Conservation (phyloP, 1,284 basidiomycete species). For the Papiliotrema laurentii region DNA sequence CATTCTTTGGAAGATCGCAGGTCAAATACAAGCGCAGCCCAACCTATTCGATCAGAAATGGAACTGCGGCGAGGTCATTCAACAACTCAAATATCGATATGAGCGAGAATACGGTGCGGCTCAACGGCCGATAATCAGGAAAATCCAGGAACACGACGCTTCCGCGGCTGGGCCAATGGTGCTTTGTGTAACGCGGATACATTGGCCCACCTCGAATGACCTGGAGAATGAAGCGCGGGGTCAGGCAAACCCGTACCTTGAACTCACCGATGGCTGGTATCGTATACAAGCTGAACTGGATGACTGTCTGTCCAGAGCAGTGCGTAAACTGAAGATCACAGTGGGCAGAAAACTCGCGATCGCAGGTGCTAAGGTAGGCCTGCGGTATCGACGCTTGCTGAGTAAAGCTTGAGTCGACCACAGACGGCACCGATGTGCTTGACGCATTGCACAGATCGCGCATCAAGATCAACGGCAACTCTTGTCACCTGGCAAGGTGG, state of each 20-base stretch:
- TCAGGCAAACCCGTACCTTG: slow-evolving; percentile 52
- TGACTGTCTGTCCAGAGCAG: slow-evolving; percentile 64
- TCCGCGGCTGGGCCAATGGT: slow-evolving; percentile 65
- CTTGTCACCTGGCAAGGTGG: slow-evolving; percentile 80
- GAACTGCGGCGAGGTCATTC: slow-evolving; percentile 72
- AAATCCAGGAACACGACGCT: slow-evolving; percentile 61
- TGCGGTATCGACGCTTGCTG: background rate
- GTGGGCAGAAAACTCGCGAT: slow-evolving; percentile 80
- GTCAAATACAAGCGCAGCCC: slow-evolving; percentile 70
- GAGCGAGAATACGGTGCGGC: slow-evolving; percentile 80
- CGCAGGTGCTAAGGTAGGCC: slow-evolving; percentile 67
- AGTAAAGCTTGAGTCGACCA: slow-evolving; percentile 62
- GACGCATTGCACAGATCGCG: slow-evolving; percentile 66
- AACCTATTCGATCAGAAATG: slow-evolving; percentile 59
- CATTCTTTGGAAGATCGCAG: slow-evolving; percentile 91
- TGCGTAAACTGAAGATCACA: slow-evolving; percentile 60
- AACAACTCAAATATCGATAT: slow-evolving; percentile 84
- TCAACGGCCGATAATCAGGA: slow-evolving; percentile 67
- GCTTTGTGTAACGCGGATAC: slow-evolving; percentile 73
- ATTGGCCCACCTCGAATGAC: slow-evolving; percentile 50
- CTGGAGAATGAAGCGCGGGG: slow-evolving; percentile 50
- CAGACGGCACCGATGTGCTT: slow-evolving; percentile 76
- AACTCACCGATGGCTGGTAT: slow-evolving; percentile 97
- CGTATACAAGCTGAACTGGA: slow-evolving; percentile 72
- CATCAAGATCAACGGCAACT: slow-evolving; percentile 74